These are phyloP conservation scores for Trametes sanguinea DNA, from an alignment of 768 basidiomycete genomes.

Conservation along the genomic window DNA sequence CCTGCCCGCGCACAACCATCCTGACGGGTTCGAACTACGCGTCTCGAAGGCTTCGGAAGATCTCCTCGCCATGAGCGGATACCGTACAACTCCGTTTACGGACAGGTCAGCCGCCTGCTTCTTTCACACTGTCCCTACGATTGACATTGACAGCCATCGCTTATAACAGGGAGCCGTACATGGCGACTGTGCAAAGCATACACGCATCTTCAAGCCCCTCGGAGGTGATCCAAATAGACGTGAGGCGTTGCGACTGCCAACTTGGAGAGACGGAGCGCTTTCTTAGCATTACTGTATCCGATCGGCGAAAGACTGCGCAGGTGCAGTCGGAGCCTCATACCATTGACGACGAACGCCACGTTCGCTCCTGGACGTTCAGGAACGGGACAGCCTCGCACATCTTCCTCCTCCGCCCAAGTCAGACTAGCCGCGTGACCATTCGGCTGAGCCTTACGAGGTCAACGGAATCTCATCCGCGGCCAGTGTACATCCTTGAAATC, in stretches of 20 bases:
- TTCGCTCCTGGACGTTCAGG: slow-evolving; percentile 17
- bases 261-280: background rate
- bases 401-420: background rate
- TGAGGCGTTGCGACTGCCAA: background rate
- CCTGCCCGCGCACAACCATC: background rate
- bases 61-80: background rate
- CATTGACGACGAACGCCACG: slow-evolving; percentile 1
- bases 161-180: no score
- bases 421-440: background rate
- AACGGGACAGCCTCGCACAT: slow-evolving; percentile 7
- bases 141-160: no score
- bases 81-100: no score
- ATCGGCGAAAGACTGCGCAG: no score
- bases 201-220: background rate
- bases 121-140: no score
- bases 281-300: background rate
- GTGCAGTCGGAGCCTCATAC: no score
- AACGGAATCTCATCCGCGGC: background rate
- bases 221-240: background rate
- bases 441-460: slow-evolving; percentile 4
- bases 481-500: slow-evolving; percentile 1
- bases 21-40: background rate
- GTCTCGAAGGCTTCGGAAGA: background rate
- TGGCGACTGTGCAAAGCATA: background rate
- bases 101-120: no score